phyloP scores from a whole-genome alignment of 73 alveolate species.

The Symbiodinium pilosum region DNA sequence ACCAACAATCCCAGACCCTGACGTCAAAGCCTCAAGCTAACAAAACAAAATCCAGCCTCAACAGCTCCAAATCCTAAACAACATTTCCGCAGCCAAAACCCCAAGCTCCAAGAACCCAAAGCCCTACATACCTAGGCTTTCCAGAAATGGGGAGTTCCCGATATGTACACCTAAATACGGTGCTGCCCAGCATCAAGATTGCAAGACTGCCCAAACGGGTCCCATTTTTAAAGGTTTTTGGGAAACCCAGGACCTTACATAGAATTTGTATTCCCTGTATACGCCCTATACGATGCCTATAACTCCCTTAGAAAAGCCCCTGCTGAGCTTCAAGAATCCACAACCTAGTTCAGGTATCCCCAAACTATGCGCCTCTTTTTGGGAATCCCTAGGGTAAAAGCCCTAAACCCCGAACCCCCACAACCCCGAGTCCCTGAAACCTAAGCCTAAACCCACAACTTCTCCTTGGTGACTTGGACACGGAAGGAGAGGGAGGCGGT shows the following conservation, averaged over 20 bases:
- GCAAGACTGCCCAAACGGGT: neutral
- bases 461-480: too few species aligned
- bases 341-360: neutral
- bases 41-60: neutral
- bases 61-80: neutral
- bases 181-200: too few species aligned
- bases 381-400: neutral
- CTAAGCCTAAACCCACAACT: neutral
- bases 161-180: too few species aligned
- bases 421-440: neutral
- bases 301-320: neutral
- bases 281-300: neutral
- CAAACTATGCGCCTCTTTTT: neutral
- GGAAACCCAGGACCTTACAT: neutral
- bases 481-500: too few species aligned
- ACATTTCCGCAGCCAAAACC: neutral
- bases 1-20: neutral
- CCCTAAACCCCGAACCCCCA: neutral
- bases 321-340: too few species aligned
- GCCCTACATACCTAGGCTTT: neutral
- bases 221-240: too few species aligned
- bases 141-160: too few species aligned
- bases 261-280: neutral
- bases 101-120: neutral
- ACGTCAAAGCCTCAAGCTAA: neutral